Base-by-base conservation (phyloP, 129 eudicot genomes). In the Tagetes erecta region DNA sequence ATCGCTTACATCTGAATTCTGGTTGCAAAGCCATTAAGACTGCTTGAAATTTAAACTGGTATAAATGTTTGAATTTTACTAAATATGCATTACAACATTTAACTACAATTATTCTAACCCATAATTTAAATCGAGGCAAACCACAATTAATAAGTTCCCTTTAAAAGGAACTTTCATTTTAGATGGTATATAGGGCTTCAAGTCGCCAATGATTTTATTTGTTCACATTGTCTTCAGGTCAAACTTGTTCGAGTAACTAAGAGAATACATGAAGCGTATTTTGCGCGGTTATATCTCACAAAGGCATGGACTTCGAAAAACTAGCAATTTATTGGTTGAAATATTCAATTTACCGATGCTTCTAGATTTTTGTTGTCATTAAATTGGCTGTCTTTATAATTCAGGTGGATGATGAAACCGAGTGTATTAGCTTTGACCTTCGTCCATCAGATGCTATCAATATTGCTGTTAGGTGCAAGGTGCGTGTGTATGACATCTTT, bases 381-480 rank as follows among this genome's bases (percentile, higher is more conserved):
- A 52, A 74, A 58, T 56, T 27, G 49, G 45, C 77, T 71, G 37
- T 74, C 76, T 36, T 76, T 76, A 38, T 82, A 47, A 53, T 65
- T 74, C 85, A 94, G 99, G 63, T 82, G 65, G 99, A 80, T 58
- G 92, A 94, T 70, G 96, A 88, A 78, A 82, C 84, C 59, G 91
- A 86, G 52, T 63, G 81, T 64, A 49, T 91, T 56, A 78, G 84
- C 76, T 87, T 91, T 77, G 97, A 94, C 76, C 84, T 90, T 56
- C 89, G 97, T 6, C 97, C 99, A 27, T 91, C 99, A 2, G 99
- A 94, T 81, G 97, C 97, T 33, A 91, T 94, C 56, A 94, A 94
- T 70, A 94, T 94, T 67, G 99, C 96, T 41, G 96, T 94, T 68
- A 85, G 96, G 86, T 88, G 92, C 94, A 90, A 94, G 96, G 99